Percentiles rank a stretch among this genome's conserved stretches.
Conservation (phyloP, 164 flowering plant species). For the Dillenia suffruticosa region DNA sequence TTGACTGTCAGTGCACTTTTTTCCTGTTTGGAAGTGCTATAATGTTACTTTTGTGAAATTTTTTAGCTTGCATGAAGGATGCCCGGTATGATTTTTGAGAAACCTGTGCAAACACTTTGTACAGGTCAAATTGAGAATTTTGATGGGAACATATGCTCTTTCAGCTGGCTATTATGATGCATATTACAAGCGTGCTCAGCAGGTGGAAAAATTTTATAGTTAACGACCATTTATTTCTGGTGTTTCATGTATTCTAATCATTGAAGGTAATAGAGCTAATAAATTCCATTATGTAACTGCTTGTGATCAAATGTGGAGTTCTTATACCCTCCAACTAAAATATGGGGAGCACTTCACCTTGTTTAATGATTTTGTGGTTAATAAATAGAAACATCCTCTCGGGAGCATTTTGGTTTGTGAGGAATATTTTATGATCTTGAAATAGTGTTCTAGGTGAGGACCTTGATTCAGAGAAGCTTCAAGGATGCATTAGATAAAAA, state of each 20-base stretch:
- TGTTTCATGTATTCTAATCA: not conserved
- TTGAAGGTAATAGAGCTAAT: not conserved
- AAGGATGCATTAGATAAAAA: conserved; percentile 67
- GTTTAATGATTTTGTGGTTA: not conserved
- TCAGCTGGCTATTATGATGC: conserved; percentile 99
- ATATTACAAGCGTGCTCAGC: conserved; percentile 97
- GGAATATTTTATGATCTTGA: conserved; percentile 23
- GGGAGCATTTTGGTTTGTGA: not conserved
- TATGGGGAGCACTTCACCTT: not conserved
- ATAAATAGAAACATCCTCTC: not conserved
- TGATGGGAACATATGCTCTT: conserved; percentile 97
- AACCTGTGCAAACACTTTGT: conserved; percentile 3
- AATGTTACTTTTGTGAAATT: too few relatives aligned
- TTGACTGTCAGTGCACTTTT: too few relatives aligned
- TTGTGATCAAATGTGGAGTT: not conserved
- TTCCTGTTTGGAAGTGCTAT: too few relatives aligned
- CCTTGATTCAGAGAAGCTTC: conserved; percentile 64
- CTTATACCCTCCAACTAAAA: not conserved
- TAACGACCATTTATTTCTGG: not conserved
- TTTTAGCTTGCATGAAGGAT: too few relatives aligned
- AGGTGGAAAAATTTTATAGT: conserved; percentile 39
- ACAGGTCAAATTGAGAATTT: conserved; percentile 95
- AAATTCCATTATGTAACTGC: not conserved
- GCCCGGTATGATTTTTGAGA: not conserved
- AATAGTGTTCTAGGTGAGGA: conserved; percentile 73